Base-by-base conservation (phyloP, 2,329 filamentous ascomycete species). In the Fusarium compactum region DNA sequence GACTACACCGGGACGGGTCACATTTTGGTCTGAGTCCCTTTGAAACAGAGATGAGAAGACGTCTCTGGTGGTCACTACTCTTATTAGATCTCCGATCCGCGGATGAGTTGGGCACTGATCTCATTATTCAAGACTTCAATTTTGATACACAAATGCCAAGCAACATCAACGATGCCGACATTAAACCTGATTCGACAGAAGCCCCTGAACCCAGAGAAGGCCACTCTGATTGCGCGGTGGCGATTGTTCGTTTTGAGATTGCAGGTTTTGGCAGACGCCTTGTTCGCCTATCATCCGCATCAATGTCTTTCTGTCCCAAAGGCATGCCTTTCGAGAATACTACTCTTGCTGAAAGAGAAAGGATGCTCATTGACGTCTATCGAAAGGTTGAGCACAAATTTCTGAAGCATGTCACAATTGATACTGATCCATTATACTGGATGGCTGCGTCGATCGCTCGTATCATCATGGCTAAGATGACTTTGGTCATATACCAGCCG, bases 391-490 rank as follows among this genome's bases (percentile, higher is more conserved):
- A 90, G 70, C 78, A 84, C 41, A 85, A 84, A 57, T 89, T 89
- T 69, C 79, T 90, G 22, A 79, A 80, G 40, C 82, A 89, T 60
- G 85, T 85, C 54, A 79, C 86, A 59, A 82, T 84, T 74, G 77
- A 81, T 45, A 80, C 72, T 67, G 78, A 87, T 47, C 83, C 86
- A 1, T 80, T 93, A 2, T 89, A 89, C 67, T 93, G 91, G 90
- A 87, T 92, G 27, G 87, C 87, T 10, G 89, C 88, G 6, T 91
- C 91, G 29, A 84, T 93, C 25, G 86, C 89, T 5, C 87, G 91
- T 12, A 83, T 95, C 32, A 89, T 95, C 67, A 87, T 94, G 80
- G 90, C 90, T 50, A 95, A 94, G 79, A 89, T 94, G 83, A 93
- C 90, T 82, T 84, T 96, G 38, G 86, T 94, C 64, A 86, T 93